Conservation (phyloP, 805 yeast species). For the Pichia membranifaciens region DNA sequence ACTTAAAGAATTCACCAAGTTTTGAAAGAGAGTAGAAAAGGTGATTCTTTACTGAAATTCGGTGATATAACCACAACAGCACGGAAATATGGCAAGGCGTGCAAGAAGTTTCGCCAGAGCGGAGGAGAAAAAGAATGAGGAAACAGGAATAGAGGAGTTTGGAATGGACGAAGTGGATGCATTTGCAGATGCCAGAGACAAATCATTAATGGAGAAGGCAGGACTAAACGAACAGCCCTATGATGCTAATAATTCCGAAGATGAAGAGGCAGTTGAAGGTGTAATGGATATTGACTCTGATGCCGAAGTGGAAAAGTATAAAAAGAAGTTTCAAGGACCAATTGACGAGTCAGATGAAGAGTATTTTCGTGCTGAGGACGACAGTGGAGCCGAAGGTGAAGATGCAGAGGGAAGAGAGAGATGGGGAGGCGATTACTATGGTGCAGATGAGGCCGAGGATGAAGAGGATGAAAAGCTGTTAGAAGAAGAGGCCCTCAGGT, state of each 20-base stretch:
- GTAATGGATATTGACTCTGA: slow-evolving; percentile 29
- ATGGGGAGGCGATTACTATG: slow-evolving; percentile 52
- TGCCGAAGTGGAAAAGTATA: slow-evolving; percentile 31
- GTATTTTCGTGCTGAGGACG: slow-evolving; percentile 34
- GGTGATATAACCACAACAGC: too few species aligned
- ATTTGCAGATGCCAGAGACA: slow-evolving; percentile 56
- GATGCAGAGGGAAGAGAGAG: slow-evolving; percentile 31
- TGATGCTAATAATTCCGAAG: slow-evolving; percentile 28
- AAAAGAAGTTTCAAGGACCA: slow-evolving; percentile 34
- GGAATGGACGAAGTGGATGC: slow-evolving; percentile 65
- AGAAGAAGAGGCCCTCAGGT: slow-evolving; percentile 81
- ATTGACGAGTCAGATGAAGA: slow-evolving; percentile 45
- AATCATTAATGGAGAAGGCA: slow-evolving; percentile 51
- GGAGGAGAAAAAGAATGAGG: slow-evolving; percentile 1
- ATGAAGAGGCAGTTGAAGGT: slow-evolving; percentile 31
- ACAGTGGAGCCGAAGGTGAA: slow-evolving; percentile 26
- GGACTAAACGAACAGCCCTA: slow-evolving; percentile 37
- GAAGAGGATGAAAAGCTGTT: slow-evolving; percentile 72
- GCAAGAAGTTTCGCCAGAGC: too few species aligned
- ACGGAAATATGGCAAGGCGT: too few species aligned
- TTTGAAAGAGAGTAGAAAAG: too few species aligned
- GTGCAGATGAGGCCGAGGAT: slow-evolving; percentile 63
- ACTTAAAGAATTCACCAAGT: too few species aligned
- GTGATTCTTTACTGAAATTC: too few species aligned
- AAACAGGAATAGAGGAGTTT: slow-evolving; percentile 31